Percentiles rank a stretch among this genome's conserved stretches.
These are phyloP conservation scores for Rhamnella rubrinervis DNA, from an alignment of 331 rosid species.

Conservation along the genomic window DNA sequence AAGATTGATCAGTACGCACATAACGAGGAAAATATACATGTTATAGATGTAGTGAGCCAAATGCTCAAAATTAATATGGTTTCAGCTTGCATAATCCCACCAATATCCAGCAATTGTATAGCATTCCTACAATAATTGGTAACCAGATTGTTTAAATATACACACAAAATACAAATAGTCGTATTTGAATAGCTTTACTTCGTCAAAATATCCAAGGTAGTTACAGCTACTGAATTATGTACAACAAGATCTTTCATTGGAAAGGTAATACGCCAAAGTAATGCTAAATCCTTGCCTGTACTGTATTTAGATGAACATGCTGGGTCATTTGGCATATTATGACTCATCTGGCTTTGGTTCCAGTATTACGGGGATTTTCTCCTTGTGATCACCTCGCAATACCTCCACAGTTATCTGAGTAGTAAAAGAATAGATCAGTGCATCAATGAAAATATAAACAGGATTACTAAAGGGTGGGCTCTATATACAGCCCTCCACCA, in stretches of 20 bases:
- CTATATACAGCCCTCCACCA: background rate
- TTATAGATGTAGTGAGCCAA: too few relatives aligned
- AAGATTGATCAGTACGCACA: too few relatives aligned
- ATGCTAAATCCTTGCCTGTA: constrained; percentile 23
- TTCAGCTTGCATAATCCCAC: too few relatives aligned
- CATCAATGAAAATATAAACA: background rate
- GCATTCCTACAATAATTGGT: too few relatives aligned
- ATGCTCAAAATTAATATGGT: too few relatives aligned
- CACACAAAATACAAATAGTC: too few relatives aligned
- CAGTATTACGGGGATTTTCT: constrained; percentile 75
- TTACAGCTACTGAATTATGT: constrained; percentile 14
- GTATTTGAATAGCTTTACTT: background rate
- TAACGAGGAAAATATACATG: too few relatives aligned
- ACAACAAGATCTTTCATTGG: constrained; percentile 24
- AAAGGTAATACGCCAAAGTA: constrained; percentile 24
- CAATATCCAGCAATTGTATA: too few relatives aligned
- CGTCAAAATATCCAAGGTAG: background rate
- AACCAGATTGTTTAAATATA: too few relatives aligned
- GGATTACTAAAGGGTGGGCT: background rate
- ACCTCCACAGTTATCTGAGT: constrained; percentile 81
- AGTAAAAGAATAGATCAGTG: background rate
- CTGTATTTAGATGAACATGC: constrained; percentile 8
- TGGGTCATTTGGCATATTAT: constrained; percentile 33
- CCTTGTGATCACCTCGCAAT: constrained; percentile 90
- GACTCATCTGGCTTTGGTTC: constrained; percentile 92